Conservation (phyloP, 495 filamentous ascomycete species). For the Tuber magnatum region DNA sequence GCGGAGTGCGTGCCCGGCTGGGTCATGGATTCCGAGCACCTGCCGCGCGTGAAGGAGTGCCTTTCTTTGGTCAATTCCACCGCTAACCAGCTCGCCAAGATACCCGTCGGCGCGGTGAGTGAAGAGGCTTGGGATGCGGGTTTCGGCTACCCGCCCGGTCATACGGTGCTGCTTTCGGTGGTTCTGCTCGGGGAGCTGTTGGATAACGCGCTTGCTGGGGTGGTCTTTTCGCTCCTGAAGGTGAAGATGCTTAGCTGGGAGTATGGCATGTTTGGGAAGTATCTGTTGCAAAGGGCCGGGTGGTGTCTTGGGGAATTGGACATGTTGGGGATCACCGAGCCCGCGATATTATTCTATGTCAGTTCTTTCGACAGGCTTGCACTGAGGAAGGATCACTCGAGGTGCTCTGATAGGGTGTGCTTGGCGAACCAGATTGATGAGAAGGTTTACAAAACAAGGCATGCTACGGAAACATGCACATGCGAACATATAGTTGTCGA, state of each 20-base stretch:
- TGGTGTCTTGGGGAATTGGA: constrained; percentile 11
- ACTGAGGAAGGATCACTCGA: constrained; percentile 4
- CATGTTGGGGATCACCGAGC: not conserved
- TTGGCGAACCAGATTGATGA: constrained; percentile 12
- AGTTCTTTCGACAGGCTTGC: constrained; percentile 4
- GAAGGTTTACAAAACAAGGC: constrained; percentile 5
- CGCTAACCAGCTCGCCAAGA: not conserved
- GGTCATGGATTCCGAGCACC: constrained; percentile 9
- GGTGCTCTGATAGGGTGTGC: constrained; percentile 3
- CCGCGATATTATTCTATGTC: constrained; percentile 1
- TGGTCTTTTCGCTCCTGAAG: not conserved
- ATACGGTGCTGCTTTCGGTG: not conserved
- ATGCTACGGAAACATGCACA: constrained; percentile 4
- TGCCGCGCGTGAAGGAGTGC: constrained; percentile 1
- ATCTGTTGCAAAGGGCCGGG: not conserved
- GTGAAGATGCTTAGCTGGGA: constrained; percentile 1
- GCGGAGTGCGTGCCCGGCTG: constrained; percentile 7
- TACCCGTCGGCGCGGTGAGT: not conserved
- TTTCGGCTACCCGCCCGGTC: not conserved
- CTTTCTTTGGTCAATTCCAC: constrained; percentile 6
- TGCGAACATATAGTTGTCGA: constrained; percentile 9
- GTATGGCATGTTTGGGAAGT: constrained; percentile 4
- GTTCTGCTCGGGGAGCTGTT: not conserved
- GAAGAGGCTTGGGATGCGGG: not conserved
- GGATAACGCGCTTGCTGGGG: not conserved